Evolutionary conservation across 441 rosid species (phyloP), one percentile per base, ranked within the genome.

Genomic region (Pelargonium australe): DNA sequence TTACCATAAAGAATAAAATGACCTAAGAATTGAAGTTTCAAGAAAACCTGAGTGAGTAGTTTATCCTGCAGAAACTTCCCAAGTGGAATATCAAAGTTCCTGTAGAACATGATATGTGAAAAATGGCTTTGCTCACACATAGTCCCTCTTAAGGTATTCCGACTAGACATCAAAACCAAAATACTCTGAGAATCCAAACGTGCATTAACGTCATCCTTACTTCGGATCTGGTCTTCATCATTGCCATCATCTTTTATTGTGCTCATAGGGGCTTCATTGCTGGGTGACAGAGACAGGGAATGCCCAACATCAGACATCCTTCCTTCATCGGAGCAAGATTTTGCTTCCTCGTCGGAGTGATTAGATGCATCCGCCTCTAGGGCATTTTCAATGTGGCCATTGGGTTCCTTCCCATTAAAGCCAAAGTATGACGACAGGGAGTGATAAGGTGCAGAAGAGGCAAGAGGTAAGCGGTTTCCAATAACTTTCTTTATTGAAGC

Each of bases 111-210:
- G 67, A 95, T 95, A 75, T 89, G 99, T 69, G 97, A 92, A 79
- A 92, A 90, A 83, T 81, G 99, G 83, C 89, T 92, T 73, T 92
- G 97, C 80, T 90, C 91, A 71, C 99, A 95, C 60, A 90, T 74
- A 64, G 80, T 83, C 70, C 95, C 96, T 74, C 55, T 85, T 12
- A 67, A 64, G 34, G 85, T 82, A 83, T 92, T 92, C 69, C 89
- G 82, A 70, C 88, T 84, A 28, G 99, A 92, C 84, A 89, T 84
- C 78, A 92, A 78, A 76, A 95, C 99, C 92, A 95, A 85, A 74
- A 95, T 95, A 80, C 99, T 86, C 69, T 82, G 86, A 69, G 91
- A 77, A 71, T 87, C 87, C 79, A 82, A 67, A 65, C 83, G 78
- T 63, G 82, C 64, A 71, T 79, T 87, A 66, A 65, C 73, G 65